Percentiles rank a stretch among this genome's conserved stretches.
Conservation (phyloP, 1,284 basidiomycete genomes). For the Heterobasidion occidentale region DNA sequence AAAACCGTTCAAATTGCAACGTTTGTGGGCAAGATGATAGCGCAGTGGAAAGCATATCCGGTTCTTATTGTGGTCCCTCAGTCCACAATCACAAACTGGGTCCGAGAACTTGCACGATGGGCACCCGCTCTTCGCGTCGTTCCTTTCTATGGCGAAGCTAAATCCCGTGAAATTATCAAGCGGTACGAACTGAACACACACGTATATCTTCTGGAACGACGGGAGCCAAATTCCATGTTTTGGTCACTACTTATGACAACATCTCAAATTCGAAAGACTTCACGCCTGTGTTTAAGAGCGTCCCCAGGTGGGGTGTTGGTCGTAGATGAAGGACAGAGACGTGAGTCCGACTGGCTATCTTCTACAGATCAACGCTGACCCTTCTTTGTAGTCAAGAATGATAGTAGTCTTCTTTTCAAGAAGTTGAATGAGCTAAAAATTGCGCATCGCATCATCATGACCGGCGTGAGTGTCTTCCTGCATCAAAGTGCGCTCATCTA, state of each 20-base stretch:
- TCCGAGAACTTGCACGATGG: constrained; percentile 89
- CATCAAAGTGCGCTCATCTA: background rate
- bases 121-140: constrained; percentile 76
- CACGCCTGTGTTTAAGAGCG: constrained; percentile 62
- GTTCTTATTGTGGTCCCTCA: constrained; percentile 91
- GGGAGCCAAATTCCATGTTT: constrained; percentile 72
- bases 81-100: constrained; percentile 85
- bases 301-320: constrained; percentile 84
- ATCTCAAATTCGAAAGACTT: constrained; percentile 65
- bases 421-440: constrained; percentile 76
- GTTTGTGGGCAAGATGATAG: constrained; percentile 75
- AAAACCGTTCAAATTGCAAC: constrained; percentile 92
- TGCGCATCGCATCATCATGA: constrained; percentile 85
- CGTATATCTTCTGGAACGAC: constrained; percentile 29
- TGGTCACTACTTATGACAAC: constrained; percentile 87
- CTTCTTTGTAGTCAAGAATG: constrained; percentile 62
- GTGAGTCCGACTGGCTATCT: constrained; percentile 37
- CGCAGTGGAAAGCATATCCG: constrained; percentile 59
- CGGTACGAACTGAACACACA: constrained; percentile 74
- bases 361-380: background rate
- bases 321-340: constrained; percentile 89
- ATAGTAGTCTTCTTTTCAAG: constrained; percentile 75
- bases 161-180: constrained; percentile 75
- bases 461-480: constrained; percentile 46
- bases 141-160: constrained; percentile 75